These are phyloP conservation scores for Sporisorium sorghi DNA, from an alignment of 1,284 basidiomycete species.

Conservation along the genomic window DNA sequence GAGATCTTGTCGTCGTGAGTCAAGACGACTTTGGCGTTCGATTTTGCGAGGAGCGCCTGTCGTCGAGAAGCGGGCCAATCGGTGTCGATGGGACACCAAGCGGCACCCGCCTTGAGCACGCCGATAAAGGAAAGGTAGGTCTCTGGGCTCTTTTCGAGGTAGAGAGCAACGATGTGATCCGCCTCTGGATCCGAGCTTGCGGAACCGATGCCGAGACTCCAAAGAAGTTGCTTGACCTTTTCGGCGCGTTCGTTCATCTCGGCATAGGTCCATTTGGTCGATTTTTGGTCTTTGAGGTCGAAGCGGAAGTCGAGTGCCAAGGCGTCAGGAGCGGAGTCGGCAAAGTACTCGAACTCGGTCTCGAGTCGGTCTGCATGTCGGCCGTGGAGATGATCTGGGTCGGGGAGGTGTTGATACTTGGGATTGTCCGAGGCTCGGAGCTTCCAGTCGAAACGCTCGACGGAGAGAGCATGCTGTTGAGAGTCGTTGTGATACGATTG, in stretches of 20 bases:
- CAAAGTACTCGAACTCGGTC: slow-evolving; percentile 59
- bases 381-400: slow-evolving; percentile 26
- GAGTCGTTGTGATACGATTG: slow-evolving; percentile 28
- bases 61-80: slow-evolving; percentile 66
- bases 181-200: slow-evolving; percentile 24
- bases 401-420: slow-evolving; percentile 36
- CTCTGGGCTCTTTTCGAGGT: slow-evolving; percentile 61
- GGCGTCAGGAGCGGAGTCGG: slow-evolving; percentile 34
- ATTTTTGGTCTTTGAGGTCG: slow-evolving; percentile 32
- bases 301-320: slow-evolving; percentile 62
- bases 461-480: slow-evolving; percentile 34
- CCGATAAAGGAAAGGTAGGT: slow-evolving; percentile 64
- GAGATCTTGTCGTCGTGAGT: slow-evolving; percentile 41
- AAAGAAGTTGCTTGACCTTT: slow-evolving; percentile 49
- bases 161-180: slow-evolving; percentile 63
- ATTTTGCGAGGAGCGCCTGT: slow-evolving; percentile 66
- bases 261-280: slow-evolving; percentile 54
- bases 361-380: slow-evolving; percentile 48
- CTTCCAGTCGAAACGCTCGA: slow-evolving; percentile 42
- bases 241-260: slow-evolving; percentile 57
- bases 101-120: slow-evolving; percentile 67
- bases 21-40: slow-evolving; percentile 60
- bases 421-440: slow-evolving; percentile 54
- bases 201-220: slow-evolving; percentile 50
- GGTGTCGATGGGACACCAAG: slow-evolving; percentile 70